Evolutionary conservation across 192 early-diverging fungal genomes (phyloP), one percentile per base, ranked within the genome.

Genomic region (Linnemannia elongata): DNA sequence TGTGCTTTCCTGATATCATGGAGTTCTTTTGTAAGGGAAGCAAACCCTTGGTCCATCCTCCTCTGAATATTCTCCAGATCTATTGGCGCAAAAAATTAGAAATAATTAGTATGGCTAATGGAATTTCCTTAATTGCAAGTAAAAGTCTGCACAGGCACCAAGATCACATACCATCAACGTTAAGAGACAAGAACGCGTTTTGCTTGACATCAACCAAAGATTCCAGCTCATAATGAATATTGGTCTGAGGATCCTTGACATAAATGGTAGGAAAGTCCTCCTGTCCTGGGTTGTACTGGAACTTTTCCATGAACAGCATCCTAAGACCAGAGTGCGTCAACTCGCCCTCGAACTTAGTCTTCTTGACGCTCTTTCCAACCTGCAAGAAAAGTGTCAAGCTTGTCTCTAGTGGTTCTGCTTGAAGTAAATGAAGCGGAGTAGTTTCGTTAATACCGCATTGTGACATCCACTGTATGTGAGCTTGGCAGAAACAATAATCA

Each of bases 281-380:
- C 75, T 94, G 91, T 13, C 91, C 92, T 42, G 94, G 86, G 63
- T 91, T 91, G 74, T 90, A 92, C 66, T 88, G 89, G 72, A 94
- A 96, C 72, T 93, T 93, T 72, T 96, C 95, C 74, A 95, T 94
- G 82, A 96, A 96, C 54, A 96, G 73, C 88, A 95, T 94, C 66
- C 90, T 81, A n/a, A 96, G 82, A 1, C 90, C 89, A 10, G 94
- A 90, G 30, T 91, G 87, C 44, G 91, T 93, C 41, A 93, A 82
- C 12, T 91, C 90, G 15, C 92, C 94, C 42, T 85, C 78, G 38
- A 94, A 90, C 18, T 39, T 69, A 1, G 91, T 90, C 76, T 92
- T 91, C 69, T 95, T 94, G 4, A 90, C 89, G 18, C 93, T 90
- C 70, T 95, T 94, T 3, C 89, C 92, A 1, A 96, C 83, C 88